phyloP scores from a whole-genome alignment of 805 yeast genomes.

The Hanseniaspora lindneri region DNA sequence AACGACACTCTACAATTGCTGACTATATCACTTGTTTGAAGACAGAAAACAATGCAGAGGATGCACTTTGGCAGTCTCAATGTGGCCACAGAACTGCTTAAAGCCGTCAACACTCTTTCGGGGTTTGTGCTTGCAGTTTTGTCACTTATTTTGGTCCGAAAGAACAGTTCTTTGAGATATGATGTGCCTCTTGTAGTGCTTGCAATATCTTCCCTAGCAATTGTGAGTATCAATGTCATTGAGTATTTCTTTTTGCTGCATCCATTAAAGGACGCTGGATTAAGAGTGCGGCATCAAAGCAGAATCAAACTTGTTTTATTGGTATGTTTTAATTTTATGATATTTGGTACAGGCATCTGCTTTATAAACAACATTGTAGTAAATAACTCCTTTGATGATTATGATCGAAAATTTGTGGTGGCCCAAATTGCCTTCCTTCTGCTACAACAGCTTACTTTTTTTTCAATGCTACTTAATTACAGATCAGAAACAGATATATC shows the following conservation, averaged over 20 bases:
- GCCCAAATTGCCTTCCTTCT: conserved; percentile 9
- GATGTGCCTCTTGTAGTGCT: conserved; percentile 4
- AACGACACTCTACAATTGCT: too few relatives aligned
- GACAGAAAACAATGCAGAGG: too few relatives aligned
- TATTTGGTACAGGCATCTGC: conserved; percentile 1
- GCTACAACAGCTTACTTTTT: conserved; percentile 5
- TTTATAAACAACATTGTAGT: conserved; percentile 3
- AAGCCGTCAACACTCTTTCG: background rate
- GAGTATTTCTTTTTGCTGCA: too few relatives aligned
- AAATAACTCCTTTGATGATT: background rate
- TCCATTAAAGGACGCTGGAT: too few relatives aligned
- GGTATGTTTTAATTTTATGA: background rate
- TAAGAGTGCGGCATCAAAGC: too few relatives aligned
- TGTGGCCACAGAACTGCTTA: too few relatives aligned
- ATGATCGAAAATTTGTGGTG: conserved; percentile 4
- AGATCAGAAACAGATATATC: background rate
- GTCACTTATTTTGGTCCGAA: background rate
- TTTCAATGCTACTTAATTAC: conserved; percentile 1
- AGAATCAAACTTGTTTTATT: background rate
- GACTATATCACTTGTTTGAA: too few relatives aligned
- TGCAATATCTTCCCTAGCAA: background rate
- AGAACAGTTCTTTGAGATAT: background rate
- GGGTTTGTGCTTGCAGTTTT: background rate
- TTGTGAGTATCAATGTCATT: background rate
- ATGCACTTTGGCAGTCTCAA: too few relatives aligned